phyloP scores from a whole-genome alignment of 257 asterid species.

The Capsicum chinense region DNA sequence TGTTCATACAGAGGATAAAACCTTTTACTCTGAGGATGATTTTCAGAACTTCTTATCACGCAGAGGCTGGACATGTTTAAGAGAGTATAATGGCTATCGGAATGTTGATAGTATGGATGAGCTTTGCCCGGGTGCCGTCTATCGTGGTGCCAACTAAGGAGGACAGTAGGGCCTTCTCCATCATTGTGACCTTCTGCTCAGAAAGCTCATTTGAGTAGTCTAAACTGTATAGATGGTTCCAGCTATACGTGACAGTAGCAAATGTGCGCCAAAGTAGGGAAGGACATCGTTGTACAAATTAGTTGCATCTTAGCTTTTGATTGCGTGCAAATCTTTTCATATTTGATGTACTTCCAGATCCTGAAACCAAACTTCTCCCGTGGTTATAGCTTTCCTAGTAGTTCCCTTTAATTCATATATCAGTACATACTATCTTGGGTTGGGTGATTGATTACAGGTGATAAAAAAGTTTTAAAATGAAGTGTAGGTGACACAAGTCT shows the following conservation, averaged over 20 bases:
- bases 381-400: neutral
- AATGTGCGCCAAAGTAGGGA: slow-evolving; percentile 1
- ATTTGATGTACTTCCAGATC: slow-evolving; percentile 5
- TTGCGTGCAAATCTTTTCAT: neutral
- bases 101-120: slow-evolving; percentile 66
- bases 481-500: too few relatives aligned
- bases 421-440: neutral
- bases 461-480: too few relatives aligned
- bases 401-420: neutral
- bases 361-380: slow-evolving; percentile 11
- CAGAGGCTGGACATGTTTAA: slow-evolving; percentile 72
- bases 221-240: slow-evolving; percentile 10
- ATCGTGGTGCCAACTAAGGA: slow-evolving; percentile 55
- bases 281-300: neutral
- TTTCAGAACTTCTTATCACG: slow-evolving; percentile 64
- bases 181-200: neutral
- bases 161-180: slow-evolving; percentile 14
- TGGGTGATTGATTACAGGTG: too few relatives aligned
- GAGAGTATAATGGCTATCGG: slow-evolving; percentile 68
- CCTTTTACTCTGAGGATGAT: slow-evolving; percentile 71
- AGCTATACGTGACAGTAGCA: neutral
- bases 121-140: slow-evolving; percentile 71
- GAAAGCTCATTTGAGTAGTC: neutral
- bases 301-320: slow-evolving; percentile 22
- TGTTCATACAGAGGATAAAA: slow-evolving; percentile 67